Percentiles rank a stretch among this genome's conserved stretches.
phyloP scores from a whole-genome alignment of 345 rosid species.

The Raphanus raphanistrum region DNA sequence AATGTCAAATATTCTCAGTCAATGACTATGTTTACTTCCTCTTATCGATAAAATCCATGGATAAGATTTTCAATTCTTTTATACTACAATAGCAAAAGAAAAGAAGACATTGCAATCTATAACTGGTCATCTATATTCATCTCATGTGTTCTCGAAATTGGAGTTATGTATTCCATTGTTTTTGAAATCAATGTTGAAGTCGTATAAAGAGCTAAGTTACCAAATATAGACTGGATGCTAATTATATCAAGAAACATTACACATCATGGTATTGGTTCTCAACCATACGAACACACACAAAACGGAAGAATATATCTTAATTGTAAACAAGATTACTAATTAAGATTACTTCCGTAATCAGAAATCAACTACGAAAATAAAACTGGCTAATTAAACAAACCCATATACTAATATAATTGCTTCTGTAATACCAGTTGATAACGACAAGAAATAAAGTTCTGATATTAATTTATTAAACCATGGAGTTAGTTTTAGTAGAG shows the following conservation, averaged over 20 bases:
- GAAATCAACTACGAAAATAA: slow-evolving; percentile 5
- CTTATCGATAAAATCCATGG: too few species aligned
- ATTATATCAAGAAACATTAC: slow-evolving; percentile 27
- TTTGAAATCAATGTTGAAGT: not conserved
- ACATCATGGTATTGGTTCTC: slow-evolving; percentile 1
- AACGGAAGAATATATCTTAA: slow-evolving; percentile 17
- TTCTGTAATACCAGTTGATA: slow-evolving; percentile 5
- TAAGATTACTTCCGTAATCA: slow-evolving; percentile 13
- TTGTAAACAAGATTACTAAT: not conserved
- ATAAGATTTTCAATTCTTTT: too few species aligned
- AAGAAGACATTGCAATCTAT: too few species aligned
- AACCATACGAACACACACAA: slow-evolving; percentile 31
- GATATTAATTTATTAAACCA: slow-evolving; percentile 27
- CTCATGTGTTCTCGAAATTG: too few species aligned
- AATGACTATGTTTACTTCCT: too few species aligned
- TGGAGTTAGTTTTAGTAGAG: slow-evolving; percentile 35
- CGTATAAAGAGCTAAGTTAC: not conserved
- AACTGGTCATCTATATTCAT: too few species aligned
- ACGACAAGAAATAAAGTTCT: slow-evolving; percentile 8
- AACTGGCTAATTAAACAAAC: slow-evolving; percentile 19
- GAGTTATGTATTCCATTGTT: not conserved
- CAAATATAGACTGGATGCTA: not conserved
- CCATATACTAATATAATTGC: slow-evolving; percentile 9
- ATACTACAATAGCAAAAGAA: too few species aligned
- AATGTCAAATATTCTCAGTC: too few species aligned